Percentiles rank a stretch among this genome's conserved stretches.
phyloP scores from a whole-genome alignment of 768 basidiomycete genomes.

The Leccinum rimulosum region DNA sequence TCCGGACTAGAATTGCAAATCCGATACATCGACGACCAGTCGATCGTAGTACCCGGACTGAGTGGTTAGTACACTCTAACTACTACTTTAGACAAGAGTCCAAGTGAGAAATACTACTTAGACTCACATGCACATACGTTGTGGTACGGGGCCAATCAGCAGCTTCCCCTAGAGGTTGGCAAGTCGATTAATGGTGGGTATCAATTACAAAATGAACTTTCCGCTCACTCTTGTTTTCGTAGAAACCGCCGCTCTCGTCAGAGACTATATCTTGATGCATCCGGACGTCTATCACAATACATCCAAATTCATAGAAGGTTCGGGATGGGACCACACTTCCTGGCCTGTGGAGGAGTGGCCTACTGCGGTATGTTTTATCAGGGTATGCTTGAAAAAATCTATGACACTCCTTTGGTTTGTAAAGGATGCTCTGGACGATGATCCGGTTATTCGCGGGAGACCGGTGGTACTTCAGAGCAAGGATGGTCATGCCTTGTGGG shows the following conservation, averaged over 20 bases:
- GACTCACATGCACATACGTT: constrained; percentile 81
- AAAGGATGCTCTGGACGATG: constrained; percentile 70
- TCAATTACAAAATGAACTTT: not conserved
- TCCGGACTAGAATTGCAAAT: constrained; percentile 34
- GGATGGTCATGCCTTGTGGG: constrained; percentile 89
- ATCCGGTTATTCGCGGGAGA: constrained; percentile 63
- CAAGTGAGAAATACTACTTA: constrained; percentile 28
- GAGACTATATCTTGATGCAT: constrained; percentile 56
- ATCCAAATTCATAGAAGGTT: constrained; percentile 66
- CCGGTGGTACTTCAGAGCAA: constrained; percentile 80
- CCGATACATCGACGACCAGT: constrained; percentile 50
- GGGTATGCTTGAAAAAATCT: not conserved
- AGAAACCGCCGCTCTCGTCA: constrained; percentile 66
- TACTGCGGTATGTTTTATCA: constrained; percentile 50
- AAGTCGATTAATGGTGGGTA: constrained; percentile 52
- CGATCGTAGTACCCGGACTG: constrained; percentile 70
- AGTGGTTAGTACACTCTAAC: constrained; percentile 49
- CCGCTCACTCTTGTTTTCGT: not conserved
- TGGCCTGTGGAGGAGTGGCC: constrained; percentile 66
- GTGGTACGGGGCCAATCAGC: constrained; percentile 68
- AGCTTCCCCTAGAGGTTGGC: constrained; percentile 64
- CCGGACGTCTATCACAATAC: constrained; percentile 56
- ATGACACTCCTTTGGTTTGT: not conserved
- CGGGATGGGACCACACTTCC: constrained; percentile 90
- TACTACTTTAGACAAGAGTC: not conserved